These are phyloP conservation scores for Sanghuangporus baumii DNA, from an alignment of 1,284 basidiomycete genomes.

Conservation along the genomic window DNA sequence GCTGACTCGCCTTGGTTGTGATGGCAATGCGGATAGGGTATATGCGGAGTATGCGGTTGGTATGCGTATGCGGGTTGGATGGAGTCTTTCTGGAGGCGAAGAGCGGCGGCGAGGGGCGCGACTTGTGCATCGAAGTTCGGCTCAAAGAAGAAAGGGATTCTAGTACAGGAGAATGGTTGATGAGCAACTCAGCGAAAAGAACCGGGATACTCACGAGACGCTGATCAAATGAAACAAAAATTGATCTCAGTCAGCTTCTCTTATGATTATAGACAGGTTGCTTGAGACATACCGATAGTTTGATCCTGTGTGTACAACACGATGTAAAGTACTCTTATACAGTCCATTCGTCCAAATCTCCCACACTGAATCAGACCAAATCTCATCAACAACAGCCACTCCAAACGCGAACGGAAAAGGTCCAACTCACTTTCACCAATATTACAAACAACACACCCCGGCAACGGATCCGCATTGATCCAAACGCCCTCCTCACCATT, in stretches of 20 bases:
- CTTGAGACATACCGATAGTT: conserved; percentile 58
- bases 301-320: conserved; percentile 65
- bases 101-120: conserved; percentile 50
- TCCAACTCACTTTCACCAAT: conserved; percentile 72
- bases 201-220: conserved; percentile 46
- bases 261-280: neutral
- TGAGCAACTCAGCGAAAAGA: neutral
- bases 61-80: conserved; percentile 18
- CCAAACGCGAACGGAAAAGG: neutral
- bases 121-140: conserved; percentile 70
- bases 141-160: conserved; percentile 85
- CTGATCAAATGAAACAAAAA: conserved; percentile 28
- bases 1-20: conserved; percentile 15
- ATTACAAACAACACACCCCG: conserved; percentile 76
- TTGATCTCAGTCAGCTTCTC: neutral
- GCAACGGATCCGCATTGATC: conserved; percentile 76
- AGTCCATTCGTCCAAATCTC: conserved; percentile 81
- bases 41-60: conserved; percentile 10
- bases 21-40: conserved; percentile 9
- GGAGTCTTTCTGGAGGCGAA: conserved; percentile 37
- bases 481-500: conserved; percentile 57
- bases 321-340: conserved; percentile 72
- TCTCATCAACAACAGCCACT: neutral
- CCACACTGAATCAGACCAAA: conserved; percentile 52
- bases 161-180: conserved; percentile 17